phyloP scores from a whole-genome alignment of 331 rosid species.

The Spiraea crenata region DNA sequence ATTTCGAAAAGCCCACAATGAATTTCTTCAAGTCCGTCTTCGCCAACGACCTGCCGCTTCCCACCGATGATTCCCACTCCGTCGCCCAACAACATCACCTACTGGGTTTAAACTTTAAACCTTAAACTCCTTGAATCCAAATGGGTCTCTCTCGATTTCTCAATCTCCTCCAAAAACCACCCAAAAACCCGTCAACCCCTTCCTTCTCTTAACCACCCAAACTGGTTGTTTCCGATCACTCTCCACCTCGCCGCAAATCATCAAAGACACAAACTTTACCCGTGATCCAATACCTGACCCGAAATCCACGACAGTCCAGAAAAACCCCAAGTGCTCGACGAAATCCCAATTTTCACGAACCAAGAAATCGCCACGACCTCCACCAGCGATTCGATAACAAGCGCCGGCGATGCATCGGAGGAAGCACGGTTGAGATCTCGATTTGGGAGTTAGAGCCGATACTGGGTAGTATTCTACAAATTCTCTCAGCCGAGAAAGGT shows the following conservation, averaged over 20 bases:
- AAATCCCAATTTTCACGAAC: conserved; percentile 16
- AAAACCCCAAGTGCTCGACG: conserved; percentile 13
- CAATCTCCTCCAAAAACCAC: conserved; percentile 23
- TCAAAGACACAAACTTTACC: conserved; percentile 11
- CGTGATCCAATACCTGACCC: neutral
- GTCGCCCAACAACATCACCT: neutral
- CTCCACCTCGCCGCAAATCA: conserved; percentile 12
- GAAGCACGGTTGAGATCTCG: too few relatives aligned
- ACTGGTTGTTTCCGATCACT: conserved; percentile 8
- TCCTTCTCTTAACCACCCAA: conserved; percentile 11
- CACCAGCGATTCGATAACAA: conserved; percentile 25
- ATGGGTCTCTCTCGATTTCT: conserved; percentile 35
- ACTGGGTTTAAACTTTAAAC: neutral
- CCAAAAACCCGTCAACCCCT: conserved; percentile 18
- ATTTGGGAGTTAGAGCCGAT: too few relatives aligned
- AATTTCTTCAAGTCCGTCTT: too few relatives aligned
- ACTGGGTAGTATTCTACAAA: too few relatives aligned
- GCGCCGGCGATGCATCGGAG: too few relatives aligned
- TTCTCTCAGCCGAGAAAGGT: too few relatives aligned
- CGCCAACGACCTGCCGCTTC: too few relatives aligned
- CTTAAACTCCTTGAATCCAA: neutral
- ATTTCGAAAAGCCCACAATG: too few relatives aligned
- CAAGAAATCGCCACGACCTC: conserved; percentile 23
- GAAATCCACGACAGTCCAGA: conserved; percentile 11
- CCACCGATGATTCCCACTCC: too few relatives aligned